phyloP scores from a whole-genome alignment of 2,329 filamentous ascomycete species.

The Fonsecaea pugnacius region DNA sequence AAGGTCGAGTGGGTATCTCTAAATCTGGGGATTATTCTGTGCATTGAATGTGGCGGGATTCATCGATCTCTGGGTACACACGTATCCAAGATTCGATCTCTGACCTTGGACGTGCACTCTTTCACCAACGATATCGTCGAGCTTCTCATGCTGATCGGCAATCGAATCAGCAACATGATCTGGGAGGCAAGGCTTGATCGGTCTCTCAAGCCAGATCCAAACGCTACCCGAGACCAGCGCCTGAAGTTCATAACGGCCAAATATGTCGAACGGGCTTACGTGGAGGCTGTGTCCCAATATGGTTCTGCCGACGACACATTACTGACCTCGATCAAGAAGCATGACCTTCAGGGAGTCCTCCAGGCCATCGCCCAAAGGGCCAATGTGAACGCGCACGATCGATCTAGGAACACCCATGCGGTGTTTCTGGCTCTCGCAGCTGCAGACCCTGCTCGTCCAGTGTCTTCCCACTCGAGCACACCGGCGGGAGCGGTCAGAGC shows the following conservation, averaged over 20 bases:
- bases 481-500: conserved; percentile 57
- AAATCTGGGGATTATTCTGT: conserved; percentile 93
- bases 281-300: conserved; percentile 76
- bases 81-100: conserved; percentile 93
- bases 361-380: conserved; percentile 85
- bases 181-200: conserved; percentile 88
- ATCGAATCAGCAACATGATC: conserved; percentile 92
- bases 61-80: conserved; percentile 95
- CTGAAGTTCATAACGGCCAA: conserved; percentile 95
- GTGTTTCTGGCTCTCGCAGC: conserved; percentile 90
- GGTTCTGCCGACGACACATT: conserved; percentile 83
- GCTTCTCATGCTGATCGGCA: conserved; percentile 85
- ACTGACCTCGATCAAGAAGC: conserved; percentile 90
- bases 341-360: conserved; percentile 90
- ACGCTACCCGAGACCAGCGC: conserved; percentile 84
- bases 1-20: conserved; percentile 99
- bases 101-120: conserved; percentile 92
- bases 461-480: conserved; percentile 43
- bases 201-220: conserved; percentile 71
- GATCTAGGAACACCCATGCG: conserved; percentile 82
- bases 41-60: conserved; percentile 97
- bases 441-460: conserved; percentile 83
- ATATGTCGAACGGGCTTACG: conserved; percentile 81
- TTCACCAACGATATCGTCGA: conserved; percentile 98
- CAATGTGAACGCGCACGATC: conserved; percentile 84